Conservation (phyloP, 1,284 basidiomycete species). For the Boletus holoroseus region DNA sequence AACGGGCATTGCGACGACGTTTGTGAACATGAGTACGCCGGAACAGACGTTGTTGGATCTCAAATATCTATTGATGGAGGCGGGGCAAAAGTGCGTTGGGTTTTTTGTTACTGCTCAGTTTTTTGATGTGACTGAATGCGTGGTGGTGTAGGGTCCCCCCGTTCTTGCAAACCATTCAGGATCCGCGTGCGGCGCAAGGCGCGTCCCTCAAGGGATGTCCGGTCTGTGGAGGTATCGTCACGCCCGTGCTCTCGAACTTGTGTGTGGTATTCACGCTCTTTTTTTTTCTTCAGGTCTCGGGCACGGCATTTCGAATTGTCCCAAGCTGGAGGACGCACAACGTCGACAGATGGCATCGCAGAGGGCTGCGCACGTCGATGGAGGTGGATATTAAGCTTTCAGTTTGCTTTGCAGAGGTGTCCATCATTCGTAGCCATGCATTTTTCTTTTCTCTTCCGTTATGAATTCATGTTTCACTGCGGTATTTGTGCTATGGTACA, state of each 20-base stretch:
- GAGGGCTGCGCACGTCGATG: conserved; percentile 58
- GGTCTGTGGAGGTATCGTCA: conserved; percentile 80
- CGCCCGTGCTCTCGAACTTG: background rate
- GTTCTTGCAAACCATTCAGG: conserved; percentile 89
- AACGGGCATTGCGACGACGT: conserved; percentile 99
- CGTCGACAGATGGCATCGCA: conserved; percentile 85
- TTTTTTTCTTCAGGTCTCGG: conserved; percentile 62
- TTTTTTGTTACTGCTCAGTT: background rate
- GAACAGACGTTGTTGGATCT: conserved; percentile 96
- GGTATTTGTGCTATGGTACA: conserved; percentile 13
- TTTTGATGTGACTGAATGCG: background rate
- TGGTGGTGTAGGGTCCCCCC: conserved; percentile 73
- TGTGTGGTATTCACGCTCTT: conserved; percentile 1
- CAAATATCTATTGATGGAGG: conserved; percentile 96
- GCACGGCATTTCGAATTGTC: conserved; percentile 90
- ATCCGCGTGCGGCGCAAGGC: conserved; percentile 78
- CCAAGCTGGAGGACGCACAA: conserved; percentile 93
- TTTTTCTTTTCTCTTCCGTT: too few species aligned
- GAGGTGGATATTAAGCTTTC: conserved; percentile 40
- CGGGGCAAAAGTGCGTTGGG: conserved; percentile 80
- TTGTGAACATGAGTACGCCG: conserved; percentile 95
- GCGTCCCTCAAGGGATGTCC: conserved; percentile 83
- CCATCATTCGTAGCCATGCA: background rate
- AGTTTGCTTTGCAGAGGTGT: background rate
- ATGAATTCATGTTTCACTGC: background rate